These are phyloP conservation scores for Nymphaea colorata DNA, from an alignment of 164 flowering plant species.

Conservation along the genomic window DNA sequence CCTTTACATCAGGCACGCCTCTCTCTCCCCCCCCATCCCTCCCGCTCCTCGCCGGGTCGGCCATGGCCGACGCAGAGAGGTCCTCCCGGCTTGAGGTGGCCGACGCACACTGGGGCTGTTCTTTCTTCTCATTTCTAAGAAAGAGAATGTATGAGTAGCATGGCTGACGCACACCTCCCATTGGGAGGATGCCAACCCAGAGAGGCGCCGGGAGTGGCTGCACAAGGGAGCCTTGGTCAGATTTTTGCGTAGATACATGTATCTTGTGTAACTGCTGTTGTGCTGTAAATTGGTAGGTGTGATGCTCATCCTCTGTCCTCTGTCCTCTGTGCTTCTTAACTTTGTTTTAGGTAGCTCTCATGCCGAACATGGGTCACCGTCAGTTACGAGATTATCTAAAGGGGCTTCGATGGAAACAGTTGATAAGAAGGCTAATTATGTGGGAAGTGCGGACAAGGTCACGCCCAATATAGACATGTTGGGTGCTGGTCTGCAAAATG, in stretches of 20 bases:
- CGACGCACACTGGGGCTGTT: too few species aligned
- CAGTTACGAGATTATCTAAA: conserved; percentile 15
- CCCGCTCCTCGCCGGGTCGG: too few species aligned
- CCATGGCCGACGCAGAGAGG: too few species aligned
- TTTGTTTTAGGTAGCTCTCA: conserved; percentile 34
- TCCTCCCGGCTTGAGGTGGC: too few species aligned
- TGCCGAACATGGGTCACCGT: conserved; percentile 31
- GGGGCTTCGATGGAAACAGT: conserved; percentile 12
- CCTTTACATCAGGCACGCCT: too few species aligned
- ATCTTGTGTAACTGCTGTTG: not conserved
- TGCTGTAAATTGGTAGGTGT: not conserved
- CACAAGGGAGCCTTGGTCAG: conserved; percentile 84
- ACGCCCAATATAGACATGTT: conserved; percentile 23
- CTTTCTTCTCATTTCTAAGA: too few species aligned
- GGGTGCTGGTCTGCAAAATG: conserved; percentile 81
- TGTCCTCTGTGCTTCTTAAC: not conserved
- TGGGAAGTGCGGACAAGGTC: conserved; percentile 14
- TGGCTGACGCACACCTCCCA: too few species aligned
- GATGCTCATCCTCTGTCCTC: not conserved
- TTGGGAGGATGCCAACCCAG: too few species aligned
- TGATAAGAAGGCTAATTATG: conserved; percentile 12
- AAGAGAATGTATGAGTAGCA: too few species aligned
- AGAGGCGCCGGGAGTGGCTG: conserved; percentile 34
- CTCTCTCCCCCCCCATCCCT: too few species aligned
- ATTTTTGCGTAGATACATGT: not conserved